Base-by-base conservation (phyloP, 805 yeast genomes). In the Lipomyces kockii region DNA sequence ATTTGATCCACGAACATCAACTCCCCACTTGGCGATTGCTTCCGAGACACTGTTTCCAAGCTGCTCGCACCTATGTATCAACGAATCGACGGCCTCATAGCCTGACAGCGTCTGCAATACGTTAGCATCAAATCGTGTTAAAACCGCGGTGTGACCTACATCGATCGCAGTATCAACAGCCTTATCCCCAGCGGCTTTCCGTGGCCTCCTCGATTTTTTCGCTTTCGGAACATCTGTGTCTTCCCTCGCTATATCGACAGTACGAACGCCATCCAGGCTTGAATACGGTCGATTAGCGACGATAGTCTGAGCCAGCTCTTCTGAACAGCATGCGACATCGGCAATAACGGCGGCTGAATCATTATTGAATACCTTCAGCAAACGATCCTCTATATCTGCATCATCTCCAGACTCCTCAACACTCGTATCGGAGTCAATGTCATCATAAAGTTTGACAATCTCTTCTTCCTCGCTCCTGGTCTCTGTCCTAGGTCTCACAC, bases 51-150 rank as follows among this genome's bases (percentile, higher is more conserved):
- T 77, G 17, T 83, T 81, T 65, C 98, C 97, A 71, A 90, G 88
- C 20, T 85, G 84, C 9, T 92, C 87, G 80, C 99, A 95, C 72
- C 87, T 85, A 67, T 87, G 87, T 69, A 95, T 91, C 71, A 95
- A 81, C n/a, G 96, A 89, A 73, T 94, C 98, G 56, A 95, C 97
- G 0, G 99, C 98, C 69, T 88, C 89, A 77, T 95, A 95, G 4
- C 98, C 98, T 74, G 87, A 86, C 70, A 95, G 82, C 17, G 92
- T 89, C 70, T 84, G 80, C 58, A 85, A n/a, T 17, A 17, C 85
- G 3, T 85, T 73, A 89, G 32, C 25, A 25, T 57, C 29, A 5
- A 17, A 57, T n/a, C 17, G 6, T 11, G 22, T 32, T 4, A 57
- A 14, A n/a, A 32, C 25, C 5, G 9, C 9, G 3, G 11, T 17